Evolutionary conservation across 345 rosid species (phyloP), one percentile per base, ranked within the genome.

Genomic region (Salix arbutifolia): DNA sequence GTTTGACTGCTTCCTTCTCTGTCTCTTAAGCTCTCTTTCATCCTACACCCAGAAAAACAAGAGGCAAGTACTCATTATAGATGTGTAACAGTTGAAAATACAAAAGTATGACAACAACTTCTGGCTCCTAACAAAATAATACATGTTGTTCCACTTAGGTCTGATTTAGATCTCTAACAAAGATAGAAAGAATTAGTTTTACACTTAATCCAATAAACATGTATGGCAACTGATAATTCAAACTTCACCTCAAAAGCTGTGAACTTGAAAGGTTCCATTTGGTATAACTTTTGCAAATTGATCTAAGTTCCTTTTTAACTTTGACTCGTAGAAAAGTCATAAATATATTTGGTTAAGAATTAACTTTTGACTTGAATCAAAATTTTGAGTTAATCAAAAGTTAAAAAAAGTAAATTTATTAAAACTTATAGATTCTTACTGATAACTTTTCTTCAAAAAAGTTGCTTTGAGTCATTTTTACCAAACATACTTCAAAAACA

Each of bases 1-100:
- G 83, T 96, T 96, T 70, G 99, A 96, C 83, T 96, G 99, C 87
- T 96, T 96, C 83, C 99, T 85, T 84, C 90, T 91, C 83, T 93
- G 99, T 75, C 96, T 86, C 88, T 96, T 96, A 65, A 96, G 75
- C 81, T 96, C 99, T 80, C 98, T 87, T 77, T 95, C 99, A 77
- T 95, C 98, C 99, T 95, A 78, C 68, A 79, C 53, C 35, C 80
- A 74, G 26, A 72, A 30, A 74, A 40, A 58, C 19, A 68, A 37
- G 9, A 69, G 14, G 71, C 6, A 21, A 13, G 3, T 14, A 11
- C n/a, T 18, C 48, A 23, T 13, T 67, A 12, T 14, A 40, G 28
- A 21, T 37, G 53, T 30, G 25, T 19, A 71, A 52, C 31, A 28
- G 4, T 69, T 6, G 6, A 21, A 9, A 21, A 67, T 67, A 37